Evolutionary conservation across 805 yeast genomes (phyloP).

Genomic region (Yarrowia bubula): DNA sequence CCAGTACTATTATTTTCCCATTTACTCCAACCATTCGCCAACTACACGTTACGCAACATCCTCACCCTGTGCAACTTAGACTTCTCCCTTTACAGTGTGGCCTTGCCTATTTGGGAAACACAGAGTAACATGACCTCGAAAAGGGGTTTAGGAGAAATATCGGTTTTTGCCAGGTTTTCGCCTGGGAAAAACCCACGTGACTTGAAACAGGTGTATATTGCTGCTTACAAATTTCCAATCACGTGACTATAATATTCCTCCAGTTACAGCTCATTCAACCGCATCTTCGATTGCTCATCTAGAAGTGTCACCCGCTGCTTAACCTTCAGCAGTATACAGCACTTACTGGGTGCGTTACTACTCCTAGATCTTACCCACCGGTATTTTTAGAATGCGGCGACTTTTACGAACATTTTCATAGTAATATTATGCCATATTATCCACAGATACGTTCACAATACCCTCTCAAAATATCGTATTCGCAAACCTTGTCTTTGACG

Average conservation of each 20-base stretch:
- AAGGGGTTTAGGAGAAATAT: slow-evolving; percentile 1
- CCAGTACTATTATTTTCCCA: too few relatives aligned
- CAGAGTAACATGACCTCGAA: not conserved
- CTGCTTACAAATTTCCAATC: not conserved
- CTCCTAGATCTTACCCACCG: too few relatives aligned
- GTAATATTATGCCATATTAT: too few relatives aligned
- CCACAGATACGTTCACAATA: too few relatives aligned
- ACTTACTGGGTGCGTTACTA: too few relatives aligned
- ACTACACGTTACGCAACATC: not conserved
- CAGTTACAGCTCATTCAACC: not conserved
- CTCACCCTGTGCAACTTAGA: not conserved
- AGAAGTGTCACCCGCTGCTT: not conserved
- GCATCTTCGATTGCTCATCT: not conserved
- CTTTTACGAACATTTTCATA: too few relatives aligned
- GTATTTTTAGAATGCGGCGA: too few relatives aligned
- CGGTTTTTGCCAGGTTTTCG: not conserved
- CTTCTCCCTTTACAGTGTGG: slow-evolving; percentile 12
- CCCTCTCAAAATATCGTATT: not conserved
- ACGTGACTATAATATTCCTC: not conserved
- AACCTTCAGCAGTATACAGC: too few relatives aligned
- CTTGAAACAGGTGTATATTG: too few relatives aligned
- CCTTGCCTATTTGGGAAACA: not conserved
- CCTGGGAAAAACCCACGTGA: too few relatives aligned
- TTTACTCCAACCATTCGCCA: not conserved
- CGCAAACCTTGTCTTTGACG: not conserved